Evolutionary conservation across 352 stramenopile genomes (phyloP).

Genomic region (Phytopythium sindhum): DNA sequence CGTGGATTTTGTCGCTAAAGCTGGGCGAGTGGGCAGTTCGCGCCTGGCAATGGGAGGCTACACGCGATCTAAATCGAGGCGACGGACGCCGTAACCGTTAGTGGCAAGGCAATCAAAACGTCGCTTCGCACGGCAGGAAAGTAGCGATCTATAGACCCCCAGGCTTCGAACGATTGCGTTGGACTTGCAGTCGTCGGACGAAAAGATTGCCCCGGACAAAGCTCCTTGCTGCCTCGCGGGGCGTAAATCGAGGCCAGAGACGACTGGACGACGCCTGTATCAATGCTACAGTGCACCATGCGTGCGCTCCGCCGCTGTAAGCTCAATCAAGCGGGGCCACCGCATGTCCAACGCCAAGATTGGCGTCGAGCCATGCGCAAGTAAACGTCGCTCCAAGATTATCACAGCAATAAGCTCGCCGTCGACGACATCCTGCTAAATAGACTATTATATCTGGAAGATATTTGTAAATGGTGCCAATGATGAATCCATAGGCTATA

Average conservation of each 20-base stretch:
- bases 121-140: not conserved
- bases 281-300: constrained; percentile 1
- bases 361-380: constrained; percentile 2
- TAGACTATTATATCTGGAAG: not conserved
- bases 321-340: not conserved
- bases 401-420: not conserved
- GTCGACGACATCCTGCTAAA: not conserved
- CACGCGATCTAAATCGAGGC: not conserved
- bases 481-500: not conserved
- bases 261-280: constrained; percentile 1
- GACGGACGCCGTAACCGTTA: not conserved
- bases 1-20: not conserved
- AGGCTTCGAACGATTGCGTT: not conserved
- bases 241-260: not conserved
- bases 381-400: constrained; percentile 8
- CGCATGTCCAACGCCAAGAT: not conserved
- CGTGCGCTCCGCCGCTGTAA: not conserved
- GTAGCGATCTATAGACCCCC: not conserved
- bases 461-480: not conserved
- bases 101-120: not conserved
- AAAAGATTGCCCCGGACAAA: not conserved
- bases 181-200: not conserved
- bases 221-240: not conserved
- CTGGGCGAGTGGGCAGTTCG: not conserved
- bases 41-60: not conserved